Evolutionary conservation across 2,329 filamentous ascomycete species (phyloP), one percentile per base, ranked within the genome.

Genomic region (Pseudopithomyces chartarum): DNA sequence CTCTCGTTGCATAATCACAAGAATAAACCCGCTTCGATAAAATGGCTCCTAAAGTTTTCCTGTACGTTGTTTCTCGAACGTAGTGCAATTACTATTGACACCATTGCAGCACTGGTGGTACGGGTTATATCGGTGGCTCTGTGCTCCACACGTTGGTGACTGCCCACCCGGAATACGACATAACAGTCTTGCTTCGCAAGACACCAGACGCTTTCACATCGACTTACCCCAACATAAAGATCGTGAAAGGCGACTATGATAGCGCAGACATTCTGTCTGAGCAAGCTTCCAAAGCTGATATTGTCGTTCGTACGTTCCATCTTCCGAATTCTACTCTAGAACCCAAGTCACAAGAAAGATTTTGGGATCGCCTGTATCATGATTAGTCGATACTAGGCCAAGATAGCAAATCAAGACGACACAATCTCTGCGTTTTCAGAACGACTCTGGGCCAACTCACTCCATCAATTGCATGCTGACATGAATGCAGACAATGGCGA

Each of bases 111-210:
- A 83, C 81, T 33, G 82, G 81, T 19, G 76, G 69, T 4, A 83
- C 82, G 15, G 82, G 82, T 32, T 85, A 84, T 63, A 83, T 85
- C 46, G 82, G 82, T 6, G 82, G 83, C 32, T 81, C 82, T 49
- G 76, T 78, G 38, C 74, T 85, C n/a, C 79, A 79, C 57, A 72
- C 73, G 5, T 63, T 84, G 34, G 68, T 70, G 39, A 71, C 78
- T 43, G 67, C 75, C 5, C 81, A 84, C 60, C 80, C 80, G 8
- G 77, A 82, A 26, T 82, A 77, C 59, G 65, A 76, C 43, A 74
- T 80, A 57, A 80, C 79, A 2, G 76, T 71, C 7, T 68, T 83
- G 1, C 78, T 83, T 0, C 76, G 81, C 33, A 76, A 75, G 46
- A 22, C 74, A 64, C 42, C 68, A 47, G 26, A 68, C 75, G 19